Evolutionary conservation across 805 yeast genomes (phyloP), one percentile per base, ranked within the genome.

Genomic region (Candida tibetensis): DNA sequence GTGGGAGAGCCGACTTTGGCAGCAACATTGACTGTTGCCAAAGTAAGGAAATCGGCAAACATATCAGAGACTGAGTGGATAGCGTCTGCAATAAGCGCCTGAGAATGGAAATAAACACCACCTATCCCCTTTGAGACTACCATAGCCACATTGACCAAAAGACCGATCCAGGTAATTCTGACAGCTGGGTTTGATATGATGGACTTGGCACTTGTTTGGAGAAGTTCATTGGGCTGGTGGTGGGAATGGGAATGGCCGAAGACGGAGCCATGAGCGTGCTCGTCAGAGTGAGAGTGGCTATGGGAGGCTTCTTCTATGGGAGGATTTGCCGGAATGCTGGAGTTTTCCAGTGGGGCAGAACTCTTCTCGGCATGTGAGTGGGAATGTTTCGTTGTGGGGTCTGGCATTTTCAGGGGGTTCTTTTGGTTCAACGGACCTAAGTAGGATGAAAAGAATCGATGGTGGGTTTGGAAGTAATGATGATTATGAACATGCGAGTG

Each of bases 11-110:
- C 74, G 10, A 63, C 50, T 47, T 77, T 78, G 8, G 72, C 61
- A 4, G 95, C 81, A 34, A 84, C 79, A 22, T 85, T 81, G 14
- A 93, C 96, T 1, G 98, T 91, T 4, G 89, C 82, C 40, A 93
- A 69, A 0, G 99, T 93, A 47, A 93, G 66, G 32, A 91, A 76
- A 60, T 93, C 99, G 6, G 95, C 85, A 12, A 93, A 76, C 66
- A 91, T 70, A 62, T 93, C 99, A 32, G 95, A 82, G 15, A 87
- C 72, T 0, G 98, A 91, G 64, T 93, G 99, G 19, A 89, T 82
- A 1, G 97, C 90, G 62, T 93, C 99, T 1, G 99, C 99, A 34
- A 90, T 58, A 40, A 93, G 74, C 2, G 97, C 90, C 58, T 90
- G 96, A 0, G 99, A 93, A 60, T 93, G 95, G 74, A 93, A 93